phyloP scores from a whole-genome alignment of 768 basidiomycete species.

The Amanita muscaria region DNA sequence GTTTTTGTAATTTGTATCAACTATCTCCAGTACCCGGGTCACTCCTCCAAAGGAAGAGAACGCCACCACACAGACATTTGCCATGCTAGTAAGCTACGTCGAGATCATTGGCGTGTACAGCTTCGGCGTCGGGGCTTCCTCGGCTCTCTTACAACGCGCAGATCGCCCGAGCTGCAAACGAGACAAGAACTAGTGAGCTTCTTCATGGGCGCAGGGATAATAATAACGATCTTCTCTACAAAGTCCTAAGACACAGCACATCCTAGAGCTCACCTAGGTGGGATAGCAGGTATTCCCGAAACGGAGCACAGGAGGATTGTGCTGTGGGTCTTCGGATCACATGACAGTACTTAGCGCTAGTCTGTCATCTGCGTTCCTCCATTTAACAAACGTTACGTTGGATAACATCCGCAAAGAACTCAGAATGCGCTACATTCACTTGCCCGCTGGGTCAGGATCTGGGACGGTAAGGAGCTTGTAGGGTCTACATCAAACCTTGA shows the following conservation, averaged over 20 bases:
- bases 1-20: not conserved
- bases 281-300: conserved; percentile 56
- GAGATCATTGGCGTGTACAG: conserved; percentile 50
- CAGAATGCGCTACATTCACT: no score
- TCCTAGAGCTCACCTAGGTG: conserved; percentile 53
- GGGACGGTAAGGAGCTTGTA: no score
- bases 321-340: conserved; percentile 18
- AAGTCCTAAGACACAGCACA: conserved; percentile 26
- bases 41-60: conserved; percentile 14
- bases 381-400: no score
- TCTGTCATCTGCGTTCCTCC: conserved; percentile 22
- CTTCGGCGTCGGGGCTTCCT: conserved; percentile 39
- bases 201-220: conserved; percentile 33
- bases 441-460: no score
- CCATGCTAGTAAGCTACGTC: conserved; percentile 26
- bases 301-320: conserved; percentile 42
- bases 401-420: no score
- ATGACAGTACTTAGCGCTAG: conserved; percentile 24
- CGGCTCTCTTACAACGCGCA: conserved; percentile 32
- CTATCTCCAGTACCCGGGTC: conserved; percentile 19
- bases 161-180: conserved; percentile 45
- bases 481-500: no score
- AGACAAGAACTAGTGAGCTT: conserved; percentile 36
- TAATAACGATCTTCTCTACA: conserved; percentile 25
- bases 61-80: conserved; percentile 9